Base-by-base conservation (phyloP, 2,329 filamentous ascomycete genomes). In the Hirsutella minnesotensis region DNA sequence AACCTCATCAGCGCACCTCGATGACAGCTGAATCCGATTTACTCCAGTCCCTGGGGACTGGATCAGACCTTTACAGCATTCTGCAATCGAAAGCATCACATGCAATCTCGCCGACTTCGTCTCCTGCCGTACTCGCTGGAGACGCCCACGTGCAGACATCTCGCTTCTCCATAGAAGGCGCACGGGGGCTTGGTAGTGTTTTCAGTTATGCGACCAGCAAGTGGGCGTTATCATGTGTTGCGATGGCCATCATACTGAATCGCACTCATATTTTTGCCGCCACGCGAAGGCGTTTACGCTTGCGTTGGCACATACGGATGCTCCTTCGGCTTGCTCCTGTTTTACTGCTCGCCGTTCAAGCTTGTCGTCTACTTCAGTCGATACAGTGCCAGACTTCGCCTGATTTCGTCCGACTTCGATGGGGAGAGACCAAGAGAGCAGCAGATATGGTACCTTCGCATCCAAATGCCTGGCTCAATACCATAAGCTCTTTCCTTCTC, bases 251-350 rank as follows among this genome's bases (percentile, higher is more conserved):
- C 45, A 67, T 95, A 45, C 70, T 96, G 20, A 96, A 96, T 59
- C 79, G 92, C 44, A 94, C 92, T 7, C 82, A 89, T 45, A 92
- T 96, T 52, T 96, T 95, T 62, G 90, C 88, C 35, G 90, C 89
- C 0, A 90, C 87, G 13, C 75, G 92, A 47, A 77, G 89, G 42
- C 79, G 85, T 42, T 69, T 95, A n/a, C 74, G 75, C 9, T 70
- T 96, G 3, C 74, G 75, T 43, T 90, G 86, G 79, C 74, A 79
- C 30, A 67, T 81, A 41, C 79, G 87, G 36, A 62, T 94, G 4
- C 59, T 79, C 8, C 61, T 95, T 13, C 83, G 89, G 41, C 65
- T 82, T 27, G 57, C 81, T 3, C 86, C 88, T 0, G 81, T 94
- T 35, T 33, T 82, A 5, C 66, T 89, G 0, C 79, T 94, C 43